Conservation (phyloP, 441 rosid genomes). For the Populus tomentosa region DNA sequence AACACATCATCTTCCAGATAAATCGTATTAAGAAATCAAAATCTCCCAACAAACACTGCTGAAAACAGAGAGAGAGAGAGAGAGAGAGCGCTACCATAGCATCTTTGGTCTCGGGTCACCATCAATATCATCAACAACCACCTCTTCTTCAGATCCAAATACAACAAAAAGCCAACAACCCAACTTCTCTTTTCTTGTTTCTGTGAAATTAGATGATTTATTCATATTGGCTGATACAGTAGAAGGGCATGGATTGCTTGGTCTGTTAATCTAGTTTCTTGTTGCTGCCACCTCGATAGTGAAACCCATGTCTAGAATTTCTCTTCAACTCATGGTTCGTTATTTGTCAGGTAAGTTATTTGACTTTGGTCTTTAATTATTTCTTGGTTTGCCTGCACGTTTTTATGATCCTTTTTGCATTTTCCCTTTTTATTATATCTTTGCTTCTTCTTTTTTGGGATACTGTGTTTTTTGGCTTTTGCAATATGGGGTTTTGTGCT, state of each 20-base stretch:
- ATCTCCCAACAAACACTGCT: not conserved
- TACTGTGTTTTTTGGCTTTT: not conserved
- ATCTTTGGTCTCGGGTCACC: slow-evolving; percentile 45
- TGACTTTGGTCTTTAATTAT: not conserved
- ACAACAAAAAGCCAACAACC: slow-evolving; percentile 28
- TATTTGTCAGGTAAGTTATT: slow-evolving; percentile 39
- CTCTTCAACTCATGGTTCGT: slow-evolving; percentile 28
- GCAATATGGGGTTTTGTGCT: not conserved
- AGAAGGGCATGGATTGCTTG: slow-evolving; percentile 12
- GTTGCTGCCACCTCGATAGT: not conserved
- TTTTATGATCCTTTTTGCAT: not conserved
- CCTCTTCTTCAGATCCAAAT: slow-evolving; percentile 37
- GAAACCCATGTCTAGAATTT: slow-evolving; percentile 45
- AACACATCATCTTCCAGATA: not conserved
- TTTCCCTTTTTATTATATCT: not conserved
- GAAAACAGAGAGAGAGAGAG: not conserved
- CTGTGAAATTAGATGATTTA: slow-evolving; percentile 8
- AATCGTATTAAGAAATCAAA: not conserved
- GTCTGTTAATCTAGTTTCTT: slow-evolving; percentile 10
- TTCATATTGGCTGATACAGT: slow-evolving; percentile 1
- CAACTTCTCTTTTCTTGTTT: slow-evolving; percentile 13
- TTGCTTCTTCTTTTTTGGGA: not conserved
- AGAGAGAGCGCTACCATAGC: not conserved
- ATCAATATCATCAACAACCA: slow-evolving; percentile 10
- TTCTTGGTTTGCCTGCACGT: not conserved